Evolutionary conservation across 495 filamentous ascomycete genomes (phyloP), one percentile per base, ranked within the genome.

Genomic region (Thermochaetoides thermophila): DNA sequence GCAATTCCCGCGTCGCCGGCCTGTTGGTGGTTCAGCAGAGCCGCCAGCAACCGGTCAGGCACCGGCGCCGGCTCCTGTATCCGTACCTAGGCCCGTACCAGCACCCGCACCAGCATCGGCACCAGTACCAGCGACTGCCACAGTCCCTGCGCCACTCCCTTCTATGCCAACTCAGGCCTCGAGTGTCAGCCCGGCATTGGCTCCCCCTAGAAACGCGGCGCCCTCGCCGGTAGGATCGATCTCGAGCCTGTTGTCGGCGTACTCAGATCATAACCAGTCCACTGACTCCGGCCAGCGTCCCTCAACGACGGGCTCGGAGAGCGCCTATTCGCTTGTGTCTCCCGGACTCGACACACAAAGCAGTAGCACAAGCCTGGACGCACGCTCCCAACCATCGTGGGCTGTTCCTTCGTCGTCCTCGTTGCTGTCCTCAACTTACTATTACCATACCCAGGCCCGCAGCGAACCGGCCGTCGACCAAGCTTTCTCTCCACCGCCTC

Each of bases 201-300:
- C 32, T 0, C 38, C 37, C 7, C 34, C 47, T n/a, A n/a, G n/a
- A 16, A 22, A 33, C 6, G 36, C 36, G n/a, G 16, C 15, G 27
- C 45, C 40, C 9, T 57, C 56, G 8, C 53, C 56, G 1, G 45
- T 35, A 0, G 46, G 30, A 3, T 67, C 63, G n/a, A 43, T 65
- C 38, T 63, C 55, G 7, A 64, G 60, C 39, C 32, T 67, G 4
- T 28, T 65, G 16, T 63, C 57, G 13, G 63, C 63, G 5, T 64
- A 67, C 44, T 57, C 59, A 20, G 44, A 56, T n/a, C 34, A 52
- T 50, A 31, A 54, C 58, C 8, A 60, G 20, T 51, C 53, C 20
- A 53, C 52, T 18, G 45, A 48, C 25, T 48, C 45, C 31, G 52
- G 58, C 18, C 46, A 44, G 17, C 42, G 41, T 14, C 48, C 42